A percentile compares a stretch with the other conserved stretches of the same genome.
Evolutionary conservation across 164 flowering plant genomes (phyloP).

Genomic region (Buxus sempervirens): DNA sequence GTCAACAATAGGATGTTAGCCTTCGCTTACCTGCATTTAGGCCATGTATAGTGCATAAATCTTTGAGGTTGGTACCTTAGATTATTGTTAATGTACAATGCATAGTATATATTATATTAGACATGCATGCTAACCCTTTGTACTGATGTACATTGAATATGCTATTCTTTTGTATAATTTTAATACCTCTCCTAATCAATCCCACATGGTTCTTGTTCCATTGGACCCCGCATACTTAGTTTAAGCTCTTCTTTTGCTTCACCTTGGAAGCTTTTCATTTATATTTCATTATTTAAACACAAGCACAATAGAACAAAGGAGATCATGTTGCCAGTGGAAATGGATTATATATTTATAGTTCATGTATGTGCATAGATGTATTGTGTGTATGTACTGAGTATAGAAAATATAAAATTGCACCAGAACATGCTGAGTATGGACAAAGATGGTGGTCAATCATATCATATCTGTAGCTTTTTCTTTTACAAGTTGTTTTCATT

Average conservation of each 20-base stretch:
- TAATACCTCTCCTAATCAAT: conserved; percentile 32
- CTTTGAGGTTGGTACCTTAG: background rate
- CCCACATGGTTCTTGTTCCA: conserved; percentile 53
- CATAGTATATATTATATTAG: conserved; percentile 8
- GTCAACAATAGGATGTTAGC: background rate
- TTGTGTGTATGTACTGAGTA: too few species aligned
- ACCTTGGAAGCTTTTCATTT: conserved; percentile 9
- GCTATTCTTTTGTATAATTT: conserved; percentile 14
- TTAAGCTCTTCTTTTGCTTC: conserved; percentile 16
- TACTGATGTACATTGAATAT: conserved; percentile 33
- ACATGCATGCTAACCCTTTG: conserved; percentile 15
- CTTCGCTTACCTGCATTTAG: background rate
- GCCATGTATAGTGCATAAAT: background rate
- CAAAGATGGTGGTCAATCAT: background rate
- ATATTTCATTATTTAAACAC: background rate
- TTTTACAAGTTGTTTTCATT: conserved; percentile 1
- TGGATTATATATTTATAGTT: background rate
- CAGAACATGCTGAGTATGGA: conserved; percentile 14
- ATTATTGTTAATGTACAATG: too few species aligned
- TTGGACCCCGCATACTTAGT: conserved; percentile 38
- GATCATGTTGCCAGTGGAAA: conserved; percentile 24
- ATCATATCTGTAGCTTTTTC: background rate
- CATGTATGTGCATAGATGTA: background rate
- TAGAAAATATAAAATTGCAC: conserved; percentile 2
- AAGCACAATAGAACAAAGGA: conserved; percentile 7